phyloP scores from a whole-genome alignment of 768 basidiomycete genomes.

The Amanita jacksonii region DNA sequence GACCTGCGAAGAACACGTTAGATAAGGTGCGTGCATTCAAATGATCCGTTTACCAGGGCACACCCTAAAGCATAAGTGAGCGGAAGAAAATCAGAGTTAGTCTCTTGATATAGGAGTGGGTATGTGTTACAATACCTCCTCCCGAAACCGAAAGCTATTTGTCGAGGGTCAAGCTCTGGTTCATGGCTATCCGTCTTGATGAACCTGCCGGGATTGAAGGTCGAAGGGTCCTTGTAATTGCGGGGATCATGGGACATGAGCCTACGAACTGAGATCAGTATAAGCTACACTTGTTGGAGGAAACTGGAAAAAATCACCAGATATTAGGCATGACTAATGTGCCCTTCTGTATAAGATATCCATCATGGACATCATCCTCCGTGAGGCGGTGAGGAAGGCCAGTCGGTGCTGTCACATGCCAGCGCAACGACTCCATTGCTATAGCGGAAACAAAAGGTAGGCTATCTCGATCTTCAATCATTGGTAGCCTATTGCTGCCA shows the following conservation, averaged over 20 bases:
- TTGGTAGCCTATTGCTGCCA: constrained; percentile 30
- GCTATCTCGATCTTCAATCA: constrained; percentile 26
- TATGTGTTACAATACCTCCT: no score
- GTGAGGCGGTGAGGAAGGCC: constrained; percentile 29
- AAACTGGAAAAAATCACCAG: constrained; percentile 15
- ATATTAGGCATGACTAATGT: constrained; percentile 24
- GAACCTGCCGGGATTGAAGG: constrained; percentile 40
- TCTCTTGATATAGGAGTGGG: no score
- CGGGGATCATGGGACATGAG: constrained; percentile 32
- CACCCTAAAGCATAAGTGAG: no score
- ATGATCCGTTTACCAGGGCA: no score
- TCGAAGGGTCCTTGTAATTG: constrained; percentile 35
- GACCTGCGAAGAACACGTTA: no score
- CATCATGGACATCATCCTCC: constrained; percentile 33
- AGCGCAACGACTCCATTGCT: constrained; percentile 27
- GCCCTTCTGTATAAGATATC: constrained; percentile 36
- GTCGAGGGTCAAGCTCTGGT: constrained; percentile 33
- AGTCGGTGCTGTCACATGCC: constrained; percentile 26
- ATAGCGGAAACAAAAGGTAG: constrained; percentile 34
- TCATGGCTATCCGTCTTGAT: constrained; percentile 26
- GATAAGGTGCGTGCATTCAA: no score
- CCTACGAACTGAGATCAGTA: no score
- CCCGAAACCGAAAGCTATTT: constrained; percentile 45
- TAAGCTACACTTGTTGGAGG: neutral
- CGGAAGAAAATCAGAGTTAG: no score